Percentiles rank a stretch among this genome's conserved stretches.
These are phyloP conservation scores for Pythium dissimile DNA, from an alignment of 352 stramenopile genomes.

Conservation along the genomic window DNA sequence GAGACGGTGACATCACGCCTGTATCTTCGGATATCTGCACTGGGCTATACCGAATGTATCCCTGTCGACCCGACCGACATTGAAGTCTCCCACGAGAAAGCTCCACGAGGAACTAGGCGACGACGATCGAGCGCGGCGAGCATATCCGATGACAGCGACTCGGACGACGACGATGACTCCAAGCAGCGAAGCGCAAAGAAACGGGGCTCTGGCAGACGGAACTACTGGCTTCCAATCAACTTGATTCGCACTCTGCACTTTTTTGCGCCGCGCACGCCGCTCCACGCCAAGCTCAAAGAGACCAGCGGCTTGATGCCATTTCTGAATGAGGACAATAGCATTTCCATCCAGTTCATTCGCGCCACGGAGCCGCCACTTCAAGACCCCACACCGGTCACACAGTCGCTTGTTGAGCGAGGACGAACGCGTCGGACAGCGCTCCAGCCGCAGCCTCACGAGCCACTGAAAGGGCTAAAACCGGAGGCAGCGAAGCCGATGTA, in stretches of 20 bases:
- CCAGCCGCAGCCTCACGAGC: constrained; percentile 17
- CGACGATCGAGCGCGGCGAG: constrained; percentile 31
- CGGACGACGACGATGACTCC: constrained; percentile 34
- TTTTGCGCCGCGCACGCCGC: constrained; percentile 65
- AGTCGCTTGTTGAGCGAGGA: constrained; percentile 1
- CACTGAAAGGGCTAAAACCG: background rate
- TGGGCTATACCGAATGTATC: constrained; percentile 78
- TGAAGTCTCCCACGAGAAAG: constrained; percentile 38
- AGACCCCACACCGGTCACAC: constrained; percentile 31
- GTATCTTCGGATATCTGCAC: constrained; percentile 67
- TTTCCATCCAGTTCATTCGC: constrained; percentile 73
- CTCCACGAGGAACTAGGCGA: constrained; percentile 35
- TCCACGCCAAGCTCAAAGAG: constrained; percentile 75
- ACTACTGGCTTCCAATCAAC: constrained; percentile 77
- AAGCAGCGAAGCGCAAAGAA: constrained; percentile 7
- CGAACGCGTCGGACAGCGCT: constrained; percentile 42
- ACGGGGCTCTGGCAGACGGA: constrained; percentile 15
- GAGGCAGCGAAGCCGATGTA: background rate
- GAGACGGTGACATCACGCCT: constrained; percentile 30
- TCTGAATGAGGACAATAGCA: constrained; percentile 67
- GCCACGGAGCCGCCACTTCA: constrained; percentile 69
- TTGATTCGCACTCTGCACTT: constrained; percentile 77
- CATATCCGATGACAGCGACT: constrained; percentile 13
- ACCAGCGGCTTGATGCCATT: constrained; percentile 64
- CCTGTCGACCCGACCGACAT: constrained; percentile 58